Evolutionary conservation across 139 green algal genomes (phyloP), one percentile per base, ranked within the genome.

Genomic region (Raphidocelis subcapitata): DNA sequence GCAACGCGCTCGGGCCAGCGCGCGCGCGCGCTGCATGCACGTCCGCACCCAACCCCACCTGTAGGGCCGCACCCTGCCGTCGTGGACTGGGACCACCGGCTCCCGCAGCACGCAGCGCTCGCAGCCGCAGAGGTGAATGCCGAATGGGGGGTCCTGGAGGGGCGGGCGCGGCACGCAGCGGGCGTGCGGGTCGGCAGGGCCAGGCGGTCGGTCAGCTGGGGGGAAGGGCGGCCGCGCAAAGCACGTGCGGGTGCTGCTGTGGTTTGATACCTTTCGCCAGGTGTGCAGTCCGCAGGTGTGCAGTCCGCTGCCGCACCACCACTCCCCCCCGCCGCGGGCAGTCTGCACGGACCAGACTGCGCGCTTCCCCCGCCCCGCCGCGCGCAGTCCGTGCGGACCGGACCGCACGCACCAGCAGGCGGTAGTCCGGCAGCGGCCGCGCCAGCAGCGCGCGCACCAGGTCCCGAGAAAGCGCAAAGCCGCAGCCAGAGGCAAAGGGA

Each of bases 401-500:
- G 55, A 16, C 5, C 10, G 55, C n/a, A 33, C 77, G 16, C 65
- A 89, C 84, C 76, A 90, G 78, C 51, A 89, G 69, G 0, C 85
- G 72, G 67, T 89, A 91, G 76, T 91, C 83, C 32, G 85, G 85
- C 36, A 91, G 81, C 1, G 71, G 70, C 36, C 76, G 76, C 15
- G 61, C 57, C 46, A 82, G 63, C 56, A 91, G 84, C 20, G 73
- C 81, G 18, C 65, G 52, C 12, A 80, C 82, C 57, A 91, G 69
- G 65, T 91, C 86, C 16, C 79, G 76, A 0, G 83, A 88, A 60
- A 91, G 77, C 29, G 83, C 76, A 49, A 91, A 91, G 32, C 86
- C 83, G 56, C 86, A 91, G 10, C 86, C 86, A 41, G 76, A 86
- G 16, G 83, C 81, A 71, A 91, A 91, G 3, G 86, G 83, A 2